Percentiles rank a stretch among this genome's conserved stretches.
phyloP scores from a whole-genome alignment of 345 rosid species.

The thale cress (Arabidopsis thaliana) region TAIR10.1 NC_003070.9:8855501-8856000 shows the following conservation, averaged over 20 bases:
- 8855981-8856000: conserved; percentile 15
- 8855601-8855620: conserved; percentile 12
- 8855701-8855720: background rate
- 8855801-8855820: conserved; percentile 14
- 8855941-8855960: conserved; percentile 8
- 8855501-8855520: background rate
- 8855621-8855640: conserved; percentile 37
- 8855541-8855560: background rate
- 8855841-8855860: conserved; percentile 19
- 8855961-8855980: conserved; percentile 5
- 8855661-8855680: background rate
- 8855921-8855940: conserved; percentile 24
- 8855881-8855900: conserved; percentile 15
- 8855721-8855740: conserved; percentile 50
- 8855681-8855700: conserved; percentile 3
- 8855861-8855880: conserved; percentile 37
- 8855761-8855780: conserved; percentile 59
- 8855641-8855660: conserved; percentile 36
- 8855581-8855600: background rate
- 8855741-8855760: conserved; percentile 89
- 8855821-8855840: conserved; percentile 30
- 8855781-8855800: conserved; percentile 12
- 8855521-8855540: conserved; percentile 1
- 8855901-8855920: conserved; percentile 22
- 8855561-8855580: background rate